Percentiles rank a stretch among this genome's conserved stretches.
These are phyloP conservation scores for Pneumocystis canis DNA, from an alignment of 1,139 yeast species.

Conservation along the genomic window DNA sequence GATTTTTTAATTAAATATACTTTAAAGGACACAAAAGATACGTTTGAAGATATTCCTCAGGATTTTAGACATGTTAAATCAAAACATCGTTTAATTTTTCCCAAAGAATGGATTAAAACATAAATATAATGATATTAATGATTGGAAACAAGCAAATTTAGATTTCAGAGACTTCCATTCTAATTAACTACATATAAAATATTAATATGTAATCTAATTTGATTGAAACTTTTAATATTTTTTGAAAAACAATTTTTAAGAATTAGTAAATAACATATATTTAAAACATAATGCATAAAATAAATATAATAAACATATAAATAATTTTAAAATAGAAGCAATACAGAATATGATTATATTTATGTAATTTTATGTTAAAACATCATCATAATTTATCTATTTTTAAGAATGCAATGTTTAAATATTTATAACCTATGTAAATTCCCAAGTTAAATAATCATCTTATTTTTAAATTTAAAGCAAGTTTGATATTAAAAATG, in stretches of 20 bases:
- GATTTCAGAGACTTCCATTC: background rate
- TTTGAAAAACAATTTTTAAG: background rate
- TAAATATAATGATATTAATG: background rate
- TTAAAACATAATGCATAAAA: background rate
- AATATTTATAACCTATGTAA: too few species aligned
- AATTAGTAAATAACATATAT: background rate
- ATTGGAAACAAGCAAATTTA: background rate
- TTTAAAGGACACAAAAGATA: constrained; percentile 36
- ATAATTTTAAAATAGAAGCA: background rate
- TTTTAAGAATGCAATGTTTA: too few species aligned
- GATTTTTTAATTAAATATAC: background rate
- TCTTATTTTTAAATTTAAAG: too few species aligned
- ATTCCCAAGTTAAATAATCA: too few species aligned
- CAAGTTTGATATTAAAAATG: too few species aligned
- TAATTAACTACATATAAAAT: too few species aligned
- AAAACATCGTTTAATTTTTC: constrained; percentile 43
- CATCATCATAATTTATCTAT: too few species aligned
- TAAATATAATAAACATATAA: background rate
- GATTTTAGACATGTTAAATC: constrained; percentile 54
- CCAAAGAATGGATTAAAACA: constrained; percentile 48
- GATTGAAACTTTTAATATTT: background rate
- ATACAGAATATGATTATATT: background rate
- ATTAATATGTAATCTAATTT: too few species aligned
- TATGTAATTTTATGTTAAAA: background rate
- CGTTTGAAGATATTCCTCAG: constrained; percentile 62